Evolutionary conservation across 805 yeast species (phyloP).

Genomic region (Saccharomycopsis sp.): DNA sequence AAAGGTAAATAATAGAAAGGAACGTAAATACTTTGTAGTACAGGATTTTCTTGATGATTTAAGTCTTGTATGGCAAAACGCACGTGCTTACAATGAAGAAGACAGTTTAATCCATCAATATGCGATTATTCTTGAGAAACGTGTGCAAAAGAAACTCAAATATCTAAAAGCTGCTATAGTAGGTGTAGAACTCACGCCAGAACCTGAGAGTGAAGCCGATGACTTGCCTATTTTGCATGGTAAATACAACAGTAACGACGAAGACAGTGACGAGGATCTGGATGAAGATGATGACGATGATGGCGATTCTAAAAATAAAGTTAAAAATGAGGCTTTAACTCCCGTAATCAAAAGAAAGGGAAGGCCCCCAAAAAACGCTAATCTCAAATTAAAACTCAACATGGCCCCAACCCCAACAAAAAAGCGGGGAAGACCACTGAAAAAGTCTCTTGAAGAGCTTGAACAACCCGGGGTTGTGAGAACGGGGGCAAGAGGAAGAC

Average conservation of each 20-base stretch:
- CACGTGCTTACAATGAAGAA: slow-evolving; percentile 70
- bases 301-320: slow-evolving; percentile 20
- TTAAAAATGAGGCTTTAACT: slow-evolving; percentile 11
- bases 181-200: slow-evolving; percentile 6
- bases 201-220: background rate
- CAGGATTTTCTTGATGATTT: slow-evolving; percentile 55
- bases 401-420: background rate
- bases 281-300: slow-evolving; percentile 13
- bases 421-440: slow-evolving; percentile 7
- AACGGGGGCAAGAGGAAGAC: slow-evolving; percentile 12
- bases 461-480: background rate
- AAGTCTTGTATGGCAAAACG: slow-evolving; percentile 66
- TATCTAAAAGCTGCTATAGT: slow-evolving; percentile 6
- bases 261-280: slow-evolving; percentile 15
- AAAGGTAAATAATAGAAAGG: slow-evolving; percentile 42
- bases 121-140: slow-evolving; percentile 47
- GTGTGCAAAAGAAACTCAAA: slow-evolving; percentile 5
- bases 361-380: background rate
- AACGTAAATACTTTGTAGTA: slow-evolving; percentile 40
- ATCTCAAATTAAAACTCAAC: slow-evolving; percentile 1
- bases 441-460: background rate
- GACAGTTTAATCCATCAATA: slow-evolving; percentile 66
- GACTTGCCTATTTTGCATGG: slow-evolving; percentile 2
- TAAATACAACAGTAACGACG: slow-evolving; percentile 11
- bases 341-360: slow-evolving; percentile 1